Evolutionary conservation across 371 early-diverging fungal species (phyloP).

Genomic region (Syncephalis fuscata): DNA sequence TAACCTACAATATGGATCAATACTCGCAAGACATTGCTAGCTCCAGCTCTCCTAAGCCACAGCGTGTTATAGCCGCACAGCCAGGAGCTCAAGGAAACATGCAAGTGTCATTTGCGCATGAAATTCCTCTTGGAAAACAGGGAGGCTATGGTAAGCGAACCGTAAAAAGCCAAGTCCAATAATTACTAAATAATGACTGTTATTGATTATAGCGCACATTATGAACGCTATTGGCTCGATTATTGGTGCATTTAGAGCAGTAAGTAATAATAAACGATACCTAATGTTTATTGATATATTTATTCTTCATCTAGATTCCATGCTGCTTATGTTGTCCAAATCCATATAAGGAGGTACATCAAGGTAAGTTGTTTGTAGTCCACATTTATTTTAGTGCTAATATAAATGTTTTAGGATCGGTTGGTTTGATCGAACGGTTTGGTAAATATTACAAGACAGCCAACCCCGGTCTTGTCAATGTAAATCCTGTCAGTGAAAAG

Average conservation of each 20-base stretch:
- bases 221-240: background rate
- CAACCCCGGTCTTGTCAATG: constrained; percentile 69
- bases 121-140: too few relatives aligned
- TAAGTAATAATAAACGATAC: background rate
- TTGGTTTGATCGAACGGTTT: constrained; percentile 62
- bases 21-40: too few relatives aligned
- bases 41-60: too few relatives aligned
- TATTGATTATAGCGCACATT: too few relatives aligned
- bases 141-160: too few relatives aligned
- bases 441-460: constrained; percentile 77
- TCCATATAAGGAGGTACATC: constrained; percentile 50
- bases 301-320: constrained; percentile 16
- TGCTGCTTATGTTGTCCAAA: constrained; percentile 54
- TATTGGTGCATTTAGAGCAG: constrained; percentile 1
- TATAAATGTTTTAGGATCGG: constrained; percentile 24
- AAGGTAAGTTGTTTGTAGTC: constrained; percentile 16
- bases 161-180: too few relatives aligned
- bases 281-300: background rate
- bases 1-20: too few relatives aligned
- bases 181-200: too few relatives aligned
- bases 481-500: constrained; percentile 60
- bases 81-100: too few relatives aligned
- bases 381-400: background rate
- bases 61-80: too few relatives aligned
- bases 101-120: too few relatives aligned